Conservation (phyloP, 2,329 filamentous ascomycete genomes). For the Westerdykella sp. region DNA sequence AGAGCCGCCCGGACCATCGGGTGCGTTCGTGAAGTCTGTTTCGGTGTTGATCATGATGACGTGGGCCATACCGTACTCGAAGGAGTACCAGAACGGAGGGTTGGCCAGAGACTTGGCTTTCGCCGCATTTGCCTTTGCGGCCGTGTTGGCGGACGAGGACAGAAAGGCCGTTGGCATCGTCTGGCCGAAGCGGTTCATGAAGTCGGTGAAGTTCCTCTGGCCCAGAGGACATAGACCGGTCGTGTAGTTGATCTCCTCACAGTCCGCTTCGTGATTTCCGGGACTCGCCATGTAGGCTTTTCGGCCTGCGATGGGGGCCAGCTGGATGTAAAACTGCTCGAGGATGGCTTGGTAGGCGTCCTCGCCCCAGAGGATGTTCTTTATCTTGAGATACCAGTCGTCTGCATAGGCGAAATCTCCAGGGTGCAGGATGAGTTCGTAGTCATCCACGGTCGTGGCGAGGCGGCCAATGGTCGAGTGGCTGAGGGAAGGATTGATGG, state of each 20-base stretch:
- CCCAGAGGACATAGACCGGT: constrained; percentile 44
- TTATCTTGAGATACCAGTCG: constrained; percentile 47
- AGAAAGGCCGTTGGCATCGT: constrained; percentile 44
- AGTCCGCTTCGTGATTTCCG: constrained; percentile 50
- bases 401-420: constrained; percentile 56
- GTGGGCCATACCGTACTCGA: constrained; percentile 55
- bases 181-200: constrained; percentile 49
- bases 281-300: constrained; percentile 54
- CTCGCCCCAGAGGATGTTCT: constrained; percentile 45
- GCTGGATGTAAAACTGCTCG: constrained; percentile 52
- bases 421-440: constrained; percentile 51
- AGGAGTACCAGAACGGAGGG: constrained; percentile 55
- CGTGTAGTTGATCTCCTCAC: constrained; percentile 35
- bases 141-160: constrained; percentile 42
- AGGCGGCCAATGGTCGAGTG: constrained; percentile 50
- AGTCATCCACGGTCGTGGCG: constrained; percentile 48
- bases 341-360: constrained; percentile 53
- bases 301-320: constrained; percentile 48
- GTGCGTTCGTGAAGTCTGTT: constrained; percentile 50
- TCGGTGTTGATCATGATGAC: constrained; percentile 53
- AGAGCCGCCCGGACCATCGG: constrained; percentile 40
- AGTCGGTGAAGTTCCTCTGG: constrained; percentile 51
- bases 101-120: constrained; percentile 43
- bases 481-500: constrained; percentile 48
- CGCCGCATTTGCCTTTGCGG: constrained; percentile 42